Percentiles rank a stretch among this genome's conserved stretches.
Evolutionary conservation across 768 basidiomycete species (phyloP).

Genomic region (Suillus occidentalis): DNA sequence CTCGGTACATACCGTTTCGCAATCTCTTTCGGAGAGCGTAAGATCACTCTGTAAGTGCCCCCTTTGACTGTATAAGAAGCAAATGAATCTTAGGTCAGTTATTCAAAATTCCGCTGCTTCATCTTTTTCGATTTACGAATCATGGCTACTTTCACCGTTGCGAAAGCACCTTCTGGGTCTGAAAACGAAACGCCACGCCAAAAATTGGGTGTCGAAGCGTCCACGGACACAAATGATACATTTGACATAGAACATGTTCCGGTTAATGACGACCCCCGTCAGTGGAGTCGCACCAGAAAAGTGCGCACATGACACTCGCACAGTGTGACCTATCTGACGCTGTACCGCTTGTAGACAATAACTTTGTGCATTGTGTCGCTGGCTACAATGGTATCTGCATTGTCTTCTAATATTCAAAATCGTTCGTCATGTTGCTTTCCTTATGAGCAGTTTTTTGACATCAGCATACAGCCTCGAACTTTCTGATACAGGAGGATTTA

Average conservation of each 20-base stretch:
- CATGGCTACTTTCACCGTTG: not conserved
- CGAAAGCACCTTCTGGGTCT: not conserved
- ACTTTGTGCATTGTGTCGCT: conserved; percentile 30
- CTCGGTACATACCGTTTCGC: too few relatives aligned
- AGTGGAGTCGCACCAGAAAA: conserved; percentile 59
- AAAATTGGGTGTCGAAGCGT: not conserved
- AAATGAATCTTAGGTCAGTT: not conserved
- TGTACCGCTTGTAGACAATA: conserved; percentile 15
- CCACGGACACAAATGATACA: not conserved
- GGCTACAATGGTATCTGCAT: conserved; percentile 22
- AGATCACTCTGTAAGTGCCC: not conserved
- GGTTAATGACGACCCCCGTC: conserved; percentile 63
- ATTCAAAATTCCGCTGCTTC: not conserved
- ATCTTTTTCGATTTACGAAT: not conserved
- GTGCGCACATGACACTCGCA: conserved; percentile 28
- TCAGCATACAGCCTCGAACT: conserved; percentile 53
- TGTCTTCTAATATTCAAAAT: conserved; percentile 29
- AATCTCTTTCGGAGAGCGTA: not conserved
- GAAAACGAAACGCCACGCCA: not conserved
- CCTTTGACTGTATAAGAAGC: conserved; percentile 4
- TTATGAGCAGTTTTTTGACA: not conserved
- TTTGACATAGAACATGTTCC: conserved; percentile 36
- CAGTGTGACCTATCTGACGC: not conserved
- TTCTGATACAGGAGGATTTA: conserved; percentile 57
- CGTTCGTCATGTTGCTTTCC: conserved; percentile 18